These are phyloP conservation scores for Sophora flavescens DNA, from an alignment of 306 rosid genomes.

Conservation along the genomic window DNA sequence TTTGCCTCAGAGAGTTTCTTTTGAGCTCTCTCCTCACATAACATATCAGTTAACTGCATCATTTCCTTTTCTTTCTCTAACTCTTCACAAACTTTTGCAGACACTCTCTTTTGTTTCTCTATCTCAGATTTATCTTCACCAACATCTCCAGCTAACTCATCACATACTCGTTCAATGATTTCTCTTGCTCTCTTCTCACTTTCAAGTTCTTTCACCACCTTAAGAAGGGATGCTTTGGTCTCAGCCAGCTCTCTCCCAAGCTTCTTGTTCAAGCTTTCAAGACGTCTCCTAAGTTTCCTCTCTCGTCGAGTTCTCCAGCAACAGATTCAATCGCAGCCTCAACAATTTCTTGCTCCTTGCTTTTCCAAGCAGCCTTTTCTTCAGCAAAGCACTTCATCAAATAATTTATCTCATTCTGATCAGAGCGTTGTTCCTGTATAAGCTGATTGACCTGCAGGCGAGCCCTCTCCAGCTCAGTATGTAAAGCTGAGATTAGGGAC, in stretches of 20 bases:
- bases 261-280: constrained; percentile 94
- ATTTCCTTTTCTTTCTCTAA: constrained; percentile 81
- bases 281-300: constrained; percentile 83
- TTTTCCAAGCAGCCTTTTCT: constrained; percentile 95
- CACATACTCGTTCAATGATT: constrained; percentile 83
- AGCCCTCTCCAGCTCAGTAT: constrained; percentile 95
- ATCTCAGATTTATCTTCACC: constrained; percentile 73
- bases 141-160: constrained; percentile 80
- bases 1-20: constrained; percentile 75
- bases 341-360: constrained; percentile 78
- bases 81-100: constrained; percentile 67
- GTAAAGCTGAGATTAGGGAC: constrained; percentile 91
- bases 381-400: constrained; percentile 92
- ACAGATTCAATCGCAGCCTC: constrained; percentile 99
- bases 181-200: constrained; percentile 95
- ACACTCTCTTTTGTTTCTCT: constrained; percentile 65
- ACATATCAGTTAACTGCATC: constrained; percentile 72
- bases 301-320: constrained; percentile 91
- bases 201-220: constrained; percentile 86
- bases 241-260: constrained; percentile 91
- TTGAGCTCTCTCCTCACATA: constrained; percentile 81
- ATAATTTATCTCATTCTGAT: constrained; percentile 79
- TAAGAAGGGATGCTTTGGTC: constrained; percentile 85
- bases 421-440: constrained; percentile 88
- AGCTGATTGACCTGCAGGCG: constrained; percentile 90